These are phyloP conservation scores for Ambrosia hybrid DNA, from an alignment of 140 eudicot genomes.

Conservation along the genomic window DNA sequence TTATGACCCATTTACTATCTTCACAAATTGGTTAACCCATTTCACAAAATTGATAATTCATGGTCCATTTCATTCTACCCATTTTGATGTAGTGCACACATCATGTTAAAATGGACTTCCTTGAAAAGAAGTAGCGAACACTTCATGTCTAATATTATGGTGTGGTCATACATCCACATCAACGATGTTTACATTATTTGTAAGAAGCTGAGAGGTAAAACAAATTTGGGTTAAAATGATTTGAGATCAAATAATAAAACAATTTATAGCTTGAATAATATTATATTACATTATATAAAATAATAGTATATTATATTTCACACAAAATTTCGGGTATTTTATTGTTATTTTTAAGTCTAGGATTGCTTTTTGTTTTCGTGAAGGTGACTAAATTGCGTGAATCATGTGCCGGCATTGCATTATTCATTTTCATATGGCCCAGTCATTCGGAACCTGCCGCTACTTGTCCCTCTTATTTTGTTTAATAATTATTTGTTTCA, in stretches of 20 bases:
- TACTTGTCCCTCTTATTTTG: constrained; percentile 25
- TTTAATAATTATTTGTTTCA: background rate
- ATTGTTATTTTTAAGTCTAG: background rate
- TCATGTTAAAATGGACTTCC: too few relatives aligned
- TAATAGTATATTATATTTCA: constrained; percentile 12
- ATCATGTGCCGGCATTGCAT: constrained; percentile 45
- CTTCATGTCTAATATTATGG: background rate
- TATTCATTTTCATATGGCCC: constrained; percentile 39
- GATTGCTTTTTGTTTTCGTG: constrained; percentile 32
- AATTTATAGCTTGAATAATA: background rate
- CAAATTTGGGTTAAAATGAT: constrained; percentile 12
- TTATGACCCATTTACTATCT: too few relatives aligned
- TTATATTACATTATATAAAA: too few relatives aligned
- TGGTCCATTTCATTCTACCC: too few relatives aligned
- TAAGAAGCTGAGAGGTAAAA: constrained; percentile 16
- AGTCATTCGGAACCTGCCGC: constrained; percentile 31
- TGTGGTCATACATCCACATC: constrained; percentile 11
- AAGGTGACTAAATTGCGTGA: constrained; percentile 28
- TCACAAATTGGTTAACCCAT: too few relatives aligned
- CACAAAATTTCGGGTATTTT: constrained; percentile 5
- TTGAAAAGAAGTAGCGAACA: background rate
- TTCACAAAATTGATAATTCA: too few relatives aligned
- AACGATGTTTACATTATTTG: constrained; percentile 1
- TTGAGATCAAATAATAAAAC: background rate
- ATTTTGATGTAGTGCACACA: too few relatives aligned